These are phyloP conservation scores for Amaranthus cruentus DNA, from an alignment of 148 eudicot species.

Conservation along the genomic window DNA sequence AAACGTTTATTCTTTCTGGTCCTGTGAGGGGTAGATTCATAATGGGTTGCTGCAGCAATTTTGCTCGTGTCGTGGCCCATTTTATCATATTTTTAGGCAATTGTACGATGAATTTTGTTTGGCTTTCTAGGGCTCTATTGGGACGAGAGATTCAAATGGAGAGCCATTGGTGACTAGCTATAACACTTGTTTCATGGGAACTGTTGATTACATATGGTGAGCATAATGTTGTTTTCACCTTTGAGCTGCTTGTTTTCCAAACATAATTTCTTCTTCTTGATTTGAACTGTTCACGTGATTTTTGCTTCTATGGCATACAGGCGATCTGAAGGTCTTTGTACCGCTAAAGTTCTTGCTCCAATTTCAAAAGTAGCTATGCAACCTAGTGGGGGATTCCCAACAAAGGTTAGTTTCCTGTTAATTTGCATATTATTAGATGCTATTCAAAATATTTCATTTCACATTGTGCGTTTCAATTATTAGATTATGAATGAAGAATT, in stretches of 20 bases:
- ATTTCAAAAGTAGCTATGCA: conserved; percentile 72
- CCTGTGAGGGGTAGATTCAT: neutral
- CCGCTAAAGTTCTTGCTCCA: conserved; percentile 83
- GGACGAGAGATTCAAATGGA: conserved; percentile 73
- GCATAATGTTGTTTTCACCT: neutral
- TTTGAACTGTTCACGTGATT: neutral
- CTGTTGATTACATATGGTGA: conserved; percentile 97
- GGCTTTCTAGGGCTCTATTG: conserved; percentile 53
- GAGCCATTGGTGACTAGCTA: conserved; percentile 92
- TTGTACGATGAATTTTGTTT: neutral
- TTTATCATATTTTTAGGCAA: neutral
- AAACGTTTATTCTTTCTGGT: neutral
- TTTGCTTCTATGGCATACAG: conserved; percentile 36
- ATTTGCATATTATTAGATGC: neutral
- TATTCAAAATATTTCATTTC: no score
- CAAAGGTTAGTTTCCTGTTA: conserved; percentile 47
- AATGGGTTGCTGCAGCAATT: neutral
- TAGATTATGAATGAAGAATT: no score
- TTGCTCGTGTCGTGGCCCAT: neutral
- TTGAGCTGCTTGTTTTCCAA: neutral
- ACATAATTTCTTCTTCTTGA: neutral
- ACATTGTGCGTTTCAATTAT: no score
- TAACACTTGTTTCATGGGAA: conserved; percentile 68
- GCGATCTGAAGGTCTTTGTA: conserved; percentile 91
- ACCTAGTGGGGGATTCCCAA: conserved; percentile 76